phyloP scores from a whole-genome alignment of 345 rosid species.

The Psidium guajava region DNA sequence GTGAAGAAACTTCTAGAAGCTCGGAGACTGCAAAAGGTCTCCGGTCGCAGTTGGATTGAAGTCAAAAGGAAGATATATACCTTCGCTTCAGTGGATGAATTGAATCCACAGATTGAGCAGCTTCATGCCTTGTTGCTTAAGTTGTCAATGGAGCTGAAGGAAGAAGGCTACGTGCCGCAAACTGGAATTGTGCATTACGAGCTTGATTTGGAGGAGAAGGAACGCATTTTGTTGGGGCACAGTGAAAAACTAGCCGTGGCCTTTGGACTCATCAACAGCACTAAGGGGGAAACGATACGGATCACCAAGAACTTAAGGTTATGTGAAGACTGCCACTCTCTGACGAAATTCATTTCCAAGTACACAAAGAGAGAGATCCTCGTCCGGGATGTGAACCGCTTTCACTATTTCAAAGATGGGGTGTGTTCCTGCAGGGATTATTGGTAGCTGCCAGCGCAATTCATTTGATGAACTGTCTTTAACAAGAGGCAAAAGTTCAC shows the following conservation, averaged over 20 bases:
- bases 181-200: slow-evolving; percentile 80
- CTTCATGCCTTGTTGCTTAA: slow-evolving; percentile 58
- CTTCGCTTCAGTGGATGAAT: slow-evolving; percentile 57
- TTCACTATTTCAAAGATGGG: slow-evolving; percentile 71
- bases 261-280: slow-evolving; percentile 64
- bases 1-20: slow-evolving; percentile 59
- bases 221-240: slow-evolving; percentile 71
- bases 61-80: slow-evolving; percentile 53
- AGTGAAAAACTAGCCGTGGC: slow-evolving; percentile 84
- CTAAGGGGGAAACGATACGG: slow-evolving; percentile 56
- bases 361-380: slow-evolving; percentile 61
- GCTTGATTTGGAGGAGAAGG: slow-evolving; percentile 63
- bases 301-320: slow-evolving; percentile 78
- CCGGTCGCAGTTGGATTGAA: slow-evolving; percentile 80
- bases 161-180: slow-evolving; percentile 66
- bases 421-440: slow-evolving; percentile 86
- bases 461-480: neutral
- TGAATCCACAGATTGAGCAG: slow-evolving; percentile 52
- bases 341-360: slow-evolving; percentile 74
- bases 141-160: slow-evolving; percentile 71
- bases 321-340: slow-evolving; percentile 82
- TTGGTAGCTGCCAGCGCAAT: slow-evolving; percentile 26
- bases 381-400: slow-evolving; percentile 77
- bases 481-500: neutral
- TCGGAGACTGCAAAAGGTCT: slow-evolving; percentile 47